Evolutionary conservation across 129 eudicot genomes (phyloP), one percentile per base, ranked within the genome.

Genomic region (Helichrysum umbraculigerum): DNA sequence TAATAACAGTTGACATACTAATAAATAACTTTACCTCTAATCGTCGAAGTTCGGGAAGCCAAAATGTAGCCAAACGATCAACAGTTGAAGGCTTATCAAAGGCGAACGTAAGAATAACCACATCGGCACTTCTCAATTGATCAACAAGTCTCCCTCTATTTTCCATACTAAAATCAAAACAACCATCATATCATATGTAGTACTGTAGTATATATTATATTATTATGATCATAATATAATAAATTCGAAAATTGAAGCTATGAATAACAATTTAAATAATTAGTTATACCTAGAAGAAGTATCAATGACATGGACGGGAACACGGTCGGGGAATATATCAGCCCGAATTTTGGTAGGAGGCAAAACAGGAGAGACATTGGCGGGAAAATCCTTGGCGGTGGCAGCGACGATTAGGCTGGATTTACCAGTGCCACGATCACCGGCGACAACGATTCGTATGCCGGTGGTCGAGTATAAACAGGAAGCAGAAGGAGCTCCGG

Each of bases 41-140:
- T 60, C 88, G 65, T 41, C 98, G 88, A 82, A 92, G 93, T 74
- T 92, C 92, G 66, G 96, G 91, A 86, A 92, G 98, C 98, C 98
- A 92, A 71, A 81, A 88, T 15, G 85, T 81, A 78, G 94, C 86
- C 83, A 92, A 83, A 8, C 90, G 78, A 42, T 89, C 90, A 77
- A 92, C 90, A 34, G 98, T 87, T 32, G 83, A 76, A 75, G 86
- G 87, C 63, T 85, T 76, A 82, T 92, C 98, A 83, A 96, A 92
- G 2, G 92, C 93, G 50, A 89, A 92, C 4, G 98, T 92, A 14
- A 92, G 90, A 71, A 89, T 87, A 72, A 89, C 94, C n/a, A 88
- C 98, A 76, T 92, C 98, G 70, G 98, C 96, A 60, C 81, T 87
- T 81, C 56, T 90, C 78, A 92, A 76, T 72, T 92, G 96, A 65